phyloP scores from a whole-genome alignment of 2,329 filamentous ascomycete species.

The Aspergillus ruber region DNA sequence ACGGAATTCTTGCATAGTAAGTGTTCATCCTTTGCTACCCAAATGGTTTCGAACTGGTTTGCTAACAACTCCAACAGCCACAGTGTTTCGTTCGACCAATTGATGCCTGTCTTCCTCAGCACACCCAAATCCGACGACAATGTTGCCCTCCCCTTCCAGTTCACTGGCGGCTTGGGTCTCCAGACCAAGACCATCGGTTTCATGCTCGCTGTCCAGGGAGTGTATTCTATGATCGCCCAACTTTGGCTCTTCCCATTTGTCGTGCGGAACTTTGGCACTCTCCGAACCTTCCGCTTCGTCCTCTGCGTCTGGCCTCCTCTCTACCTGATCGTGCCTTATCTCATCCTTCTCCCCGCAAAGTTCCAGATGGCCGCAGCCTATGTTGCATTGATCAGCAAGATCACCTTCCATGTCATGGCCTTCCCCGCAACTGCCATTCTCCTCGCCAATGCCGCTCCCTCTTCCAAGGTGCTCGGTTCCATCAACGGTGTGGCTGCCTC shows the following conservation, averaged over 20 bases:
- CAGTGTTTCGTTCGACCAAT: constrained; percentile 92
- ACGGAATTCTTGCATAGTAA: constrained; percentile 91
- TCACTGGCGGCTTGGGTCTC: constrained; percentile 78
- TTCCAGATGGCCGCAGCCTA: constrained; percentile 71
- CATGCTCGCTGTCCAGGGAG: constrained; percentile 80
- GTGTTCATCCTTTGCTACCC: constrained; percentile 34
- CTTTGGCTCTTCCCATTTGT: constrained; percentile 76
- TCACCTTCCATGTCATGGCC: constrained; percentile 81
- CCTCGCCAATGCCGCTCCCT: constrained; percentile 80
- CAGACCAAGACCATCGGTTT: constrained; percentile 77
- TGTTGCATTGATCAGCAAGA: constrained; percentile 77
- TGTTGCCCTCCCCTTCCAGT: constrained; percentile 73
- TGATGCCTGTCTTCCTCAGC: constrained; percentile 87
- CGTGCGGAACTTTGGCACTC: constrained; percentile 66
- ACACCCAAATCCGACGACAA: constrained; percentile 50
- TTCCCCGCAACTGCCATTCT: constrained; percentile 89
- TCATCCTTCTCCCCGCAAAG: constrained; percentile 70
- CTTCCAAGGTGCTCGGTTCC: constrained; percentile 75
- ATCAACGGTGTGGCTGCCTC: constrained; percentile 91
- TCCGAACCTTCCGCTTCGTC: constrained; percentile 75
- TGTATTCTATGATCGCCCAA: constrained; percentile 83
- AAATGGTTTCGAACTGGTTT: constrained; percentile 29
- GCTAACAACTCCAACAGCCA: constrained; percentile 54
- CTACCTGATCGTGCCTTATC: constrained; percentile 82
- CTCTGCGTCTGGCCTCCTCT: constrained; percentile 78